A percentile compares a stretch with the other conserved stretches of the same genome.
phyloP scores from a whole-genome alignment of 257 asterid genomes.

The Nicotiana knightiana region DNA sequence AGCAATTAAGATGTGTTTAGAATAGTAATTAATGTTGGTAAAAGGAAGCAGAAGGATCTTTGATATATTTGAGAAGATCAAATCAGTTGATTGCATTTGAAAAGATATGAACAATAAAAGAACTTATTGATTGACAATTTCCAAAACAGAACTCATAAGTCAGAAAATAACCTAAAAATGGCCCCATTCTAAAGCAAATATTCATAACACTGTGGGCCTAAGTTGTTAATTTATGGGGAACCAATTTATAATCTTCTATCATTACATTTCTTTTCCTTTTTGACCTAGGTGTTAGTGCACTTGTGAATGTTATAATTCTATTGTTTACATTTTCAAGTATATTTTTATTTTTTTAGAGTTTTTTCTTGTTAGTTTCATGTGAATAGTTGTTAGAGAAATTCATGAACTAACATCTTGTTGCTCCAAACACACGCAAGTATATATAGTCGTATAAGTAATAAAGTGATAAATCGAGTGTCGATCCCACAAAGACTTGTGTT shows the following conservation, averaged over 20 bases:
- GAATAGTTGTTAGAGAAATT: background rate
- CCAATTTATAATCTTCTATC: background rate
- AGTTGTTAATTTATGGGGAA: background rate
- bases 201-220: background rate
- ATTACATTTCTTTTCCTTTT: background rate
- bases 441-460: too few species aligned
- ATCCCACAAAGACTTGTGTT: too few species aligned
- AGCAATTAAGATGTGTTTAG: background rate
- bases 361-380: background rate
- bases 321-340: background rate
- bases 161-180: background rate
- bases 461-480: too few species aligned
- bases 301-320: background rate
- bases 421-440: too few species aligned
- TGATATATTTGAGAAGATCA: background rate
- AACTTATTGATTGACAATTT: background rate
- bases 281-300: constrained; percentile 11
- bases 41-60: background rate
- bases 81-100: background rate
- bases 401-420: background rate
- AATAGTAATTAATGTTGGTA: background rate
- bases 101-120: background rate
- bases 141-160: background rate
- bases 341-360: background rate
- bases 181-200: background rate